A percentile compares a stretch with the other conserved stretches of the same genome.
phyloP scores from a whole-genome alignment of 169 alveolate species.

The Ichthyophthirius multifiliis region DNA sequence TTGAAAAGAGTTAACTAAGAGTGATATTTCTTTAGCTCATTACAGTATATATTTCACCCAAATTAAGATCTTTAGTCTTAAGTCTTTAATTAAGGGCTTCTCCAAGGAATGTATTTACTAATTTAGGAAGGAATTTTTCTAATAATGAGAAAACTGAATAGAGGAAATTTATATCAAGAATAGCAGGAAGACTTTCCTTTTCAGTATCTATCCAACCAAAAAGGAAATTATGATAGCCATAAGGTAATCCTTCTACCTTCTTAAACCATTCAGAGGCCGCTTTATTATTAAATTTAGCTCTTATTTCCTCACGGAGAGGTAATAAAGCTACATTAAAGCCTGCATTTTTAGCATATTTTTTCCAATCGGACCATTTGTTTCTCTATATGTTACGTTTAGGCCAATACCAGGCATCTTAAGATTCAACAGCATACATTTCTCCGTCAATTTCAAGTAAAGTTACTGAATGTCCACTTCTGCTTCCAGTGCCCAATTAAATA shows the following conservation, averaged over 20 bases:
- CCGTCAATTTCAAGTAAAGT: conserved; percentile 75
- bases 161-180: conserved; percentile 51
- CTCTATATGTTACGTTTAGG: conserved; percentile 74
- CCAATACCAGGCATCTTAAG: conserved; percentile 86
- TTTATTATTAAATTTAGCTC: conserved; percentile 59
- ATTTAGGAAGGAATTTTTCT: conserved; percentile 58
- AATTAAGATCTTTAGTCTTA: conserved; percentile 65
- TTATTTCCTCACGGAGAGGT: conserved; percentile 69
- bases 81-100: conserved; percentile 77
- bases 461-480: conserved; percentile 69
- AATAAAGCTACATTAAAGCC: conserved; percentile 73
- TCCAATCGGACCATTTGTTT: conserved; percentile 77
- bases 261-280: conserved; percentile 69
- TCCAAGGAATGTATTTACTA: conserved; percentile 21
- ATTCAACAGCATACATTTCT: conserved; percentile 75
- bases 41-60: conserved; percentile 53
- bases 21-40: conserved; percentile 66
- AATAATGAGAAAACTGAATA: conserved; percentile 44
- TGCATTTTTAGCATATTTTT: conserved; percentile 69
- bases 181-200: conserved; percentile 67
- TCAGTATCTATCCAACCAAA: conserved; percentile 84
- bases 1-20: conserved; percentile 61
- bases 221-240: conserved; percentile 83
- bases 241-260: conserved; percentile 75
- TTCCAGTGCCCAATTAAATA: conserved; percentile 80